A percentile compares a stretch with the other conserved stretches of the same genome.
Conservation (phyloP, 805 yeast genomes). For the Kluyveromyces wickerhamii region DNA sequence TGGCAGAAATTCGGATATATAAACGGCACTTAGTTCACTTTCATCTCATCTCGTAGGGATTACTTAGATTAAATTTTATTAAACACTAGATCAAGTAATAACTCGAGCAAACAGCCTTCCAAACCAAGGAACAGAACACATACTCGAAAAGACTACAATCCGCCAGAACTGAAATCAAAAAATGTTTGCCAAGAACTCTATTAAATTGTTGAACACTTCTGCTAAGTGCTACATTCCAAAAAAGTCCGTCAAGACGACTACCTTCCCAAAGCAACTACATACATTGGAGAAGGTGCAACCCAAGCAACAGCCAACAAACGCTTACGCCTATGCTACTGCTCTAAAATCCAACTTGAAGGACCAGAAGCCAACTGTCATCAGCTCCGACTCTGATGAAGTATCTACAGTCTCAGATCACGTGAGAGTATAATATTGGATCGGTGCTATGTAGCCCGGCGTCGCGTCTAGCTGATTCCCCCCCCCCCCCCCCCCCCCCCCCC, state of each 20-base stretch:
- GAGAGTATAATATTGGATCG: conserved; percentile 15
- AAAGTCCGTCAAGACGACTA: conserved; percentile 9
- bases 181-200: conserved; percentile 5
- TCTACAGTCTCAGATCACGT: conserved; percentile 23
- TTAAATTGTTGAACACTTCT: conserved; percentile 8
- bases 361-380: conserved; percentile 15
- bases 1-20: too few relatives aligned
- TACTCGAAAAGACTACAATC: too few relatives aligned
- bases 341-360: conserved; percentile 5
- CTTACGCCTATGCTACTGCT: conserved; percentile 1
- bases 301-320: neutral
- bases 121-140: too few relatives aligned
- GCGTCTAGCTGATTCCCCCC: too few relatives aligned
- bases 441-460: too few relatives aligned
- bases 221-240: conserved; percentile 11
- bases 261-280: conserved; percentile 9
- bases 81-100: too few relatives aligned
- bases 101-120: too few relatives aligned
- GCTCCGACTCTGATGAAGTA: conserved; percentile 23
- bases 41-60: too few relatives aligned
- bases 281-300: neutral
- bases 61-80: too few relatives aligned
- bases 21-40: too few relatives aligned
- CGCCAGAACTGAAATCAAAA: neutral
- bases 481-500: too few relatives aligned